These are phyloP conservation scores for Dryas octopetala DNA, from an alignment of 306 rosid species.

Conservation along the genomic window DNA sequence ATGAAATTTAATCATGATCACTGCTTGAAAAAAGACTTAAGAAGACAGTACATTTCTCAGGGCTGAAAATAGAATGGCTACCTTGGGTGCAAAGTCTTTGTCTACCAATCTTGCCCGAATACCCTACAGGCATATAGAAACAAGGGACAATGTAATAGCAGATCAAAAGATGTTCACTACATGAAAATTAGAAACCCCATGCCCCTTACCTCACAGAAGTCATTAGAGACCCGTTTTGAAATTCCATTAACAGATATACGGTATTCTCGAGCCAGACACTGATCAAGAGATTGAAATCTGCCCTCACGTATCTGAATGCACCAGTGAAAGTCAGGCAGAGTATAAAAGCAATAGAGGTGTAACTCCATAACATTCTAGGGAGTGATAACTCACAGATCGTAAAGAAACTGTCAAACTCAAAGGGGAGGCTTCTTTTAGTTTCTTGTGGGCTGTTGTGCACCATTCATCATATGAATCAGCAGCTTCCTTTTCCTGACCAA, in stretches of 20 bases:
- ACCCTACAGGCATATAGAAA: conserved; percentile 49
- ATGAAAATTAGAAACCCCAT: conserved; percentile 13
- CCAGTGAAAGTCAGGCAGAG: conserved; percentile 27
- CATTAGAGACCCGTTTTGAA: conserved; percentile 59
- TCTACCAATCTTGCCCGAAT: conserved; percentile 82
- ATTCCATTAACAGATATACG: conserved; percentile 60
- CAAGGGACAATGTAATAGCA: conserved; percentile 10
- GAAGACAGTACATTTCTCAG: neutral
- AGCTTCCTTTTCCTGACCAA: conserved; percentile 75
- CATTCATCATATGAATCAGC: conserved; percentile 60
- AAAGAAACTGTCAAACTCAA: conserved; percentile 81
- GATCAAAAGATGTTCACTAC: conserved; percentile 2
- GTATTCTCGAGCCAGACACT: conserved; percentile 85
- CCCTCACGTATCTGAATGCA: conserved; percentile 84
- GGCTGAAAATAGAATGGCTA: conserved; percentile 20
- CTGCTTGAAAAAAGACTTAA: neutral
- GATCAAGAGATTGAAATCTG: conserved; percentile 82
- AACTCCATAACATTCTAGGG: conserved; percentile 18
- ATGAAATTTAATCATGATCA: conserved; percentile 11
- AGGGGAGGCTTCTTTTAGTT: conserved; percentile 82
- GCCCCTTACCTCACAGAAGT: conserved; percentile 71
- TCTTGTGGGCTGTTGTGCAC: conserved; percentile 56
- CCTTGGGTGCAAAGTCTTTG: conserved; percentile 93
- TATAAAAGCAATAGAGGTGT: conserved; percentile 5
- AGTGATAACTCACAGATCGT: conserved; percentile 68